Percentiles rank a stretch among this genome's conserved stretches.
These are phyloP conservation scores for Plectranthus barbatus DNA, from an alignment of 257 asterid species.

Conservation along the genomic window DNA sequence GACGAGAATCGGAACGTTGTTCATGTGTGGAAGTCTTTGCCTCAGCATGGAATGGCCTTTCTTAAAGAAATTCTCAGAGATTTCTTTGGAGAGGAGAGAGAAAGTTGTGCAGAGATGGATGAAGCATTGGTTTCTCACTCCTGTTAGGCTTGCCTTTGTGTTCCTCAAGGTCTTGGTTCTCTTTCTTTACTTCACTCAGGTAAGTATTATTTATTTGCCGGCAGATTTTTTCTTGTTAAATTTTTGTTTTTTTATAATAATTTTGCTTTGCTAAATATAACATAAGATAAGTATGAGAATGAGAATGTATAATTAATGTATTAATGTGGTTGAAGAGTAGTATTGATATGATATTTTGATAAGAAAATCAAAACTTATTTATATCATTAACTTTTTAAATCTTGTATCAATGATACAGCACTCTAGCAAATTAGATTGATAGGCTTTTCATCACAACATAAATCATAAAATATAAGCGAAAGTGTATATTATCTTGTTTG, in stretches of 20 bases:
- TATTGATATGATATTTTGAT: no score
- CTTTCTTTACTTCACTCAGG: constrained; percentile 60
- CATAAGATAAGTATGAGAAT: no score
- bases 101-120: constrained; percentile 52
- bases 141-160: constrained; percentile 67
- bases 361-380: no score
- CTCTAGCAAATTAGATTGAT: no score
- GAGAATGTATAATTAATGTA: no score
- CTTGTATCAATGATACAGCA: no score
- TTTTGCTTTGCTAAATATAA: no score
- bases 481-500: no score
- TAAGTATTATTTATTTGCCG: constrained; percentile 4
- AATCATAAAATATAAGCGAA: no score
- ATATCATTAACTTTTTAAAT: no score
- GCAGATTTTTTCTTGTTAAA: neutral
- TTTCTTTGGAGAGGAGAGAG: constrained; percentile 56
- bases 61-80: constrained; percentile 42
- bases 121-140: constrained; percentile 44
- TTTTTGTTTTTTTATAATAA: no score
- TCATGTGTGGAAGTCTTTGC: constrained; percentile 50
- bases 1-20: constrained; percentile 56
- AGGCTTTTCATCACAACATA: no score
- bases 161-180: constrained; percentile 57
- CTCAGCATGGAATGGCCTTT: constrained; percentile 49
- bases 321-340: neutral